phyloP scores from a whole-genome alignment of 208 protist species.

The Trypanosoma brucei region DNA sequence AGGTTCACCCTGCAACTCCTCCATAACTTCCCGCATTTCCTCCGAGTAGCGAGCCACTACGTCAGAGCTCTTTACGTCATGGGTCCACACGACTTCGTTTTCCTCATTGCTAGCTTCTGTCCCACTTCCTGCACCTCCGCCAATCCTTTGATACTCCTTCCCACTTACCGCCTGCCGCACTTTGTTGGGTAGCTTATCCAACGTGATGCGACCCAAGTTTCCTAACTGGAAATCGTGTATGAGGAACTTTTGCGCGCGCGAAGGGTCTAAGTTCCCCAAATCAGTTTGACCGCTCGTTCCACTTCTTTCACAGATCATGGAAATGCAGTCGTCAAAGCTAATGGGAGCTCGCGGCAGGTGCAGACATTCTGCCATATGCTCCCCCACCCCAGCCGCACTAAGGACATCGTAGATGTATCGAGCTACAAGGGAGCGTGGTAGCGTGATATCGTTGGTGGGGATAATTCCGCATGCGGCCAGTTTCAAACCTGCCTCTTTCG shows the following conservation, averaged over 20 bases:
- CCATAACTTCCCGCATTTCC: constrained; percentile 74
- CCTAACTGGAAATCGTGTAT: constrained; percentile 85
- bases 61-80: constrained; percentile 72
- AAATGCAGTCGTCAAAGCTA: constrained; percentile 88
- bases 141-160: constrained; percentile 7
- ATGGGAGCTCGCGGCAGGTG: constrained; percentile 76
- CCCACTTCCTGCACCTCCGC: neutral
- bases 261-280: constrained; percentile 72
- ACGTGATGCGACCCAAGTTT: constrained; percentile 72
- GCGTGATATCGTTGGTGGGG: constrained; percentile 77
- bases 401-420: constrained; percentile 86
- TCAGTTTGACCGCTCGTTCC: constrained; percentile 77
- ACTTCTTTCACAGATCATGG: constrained; percentile 86
- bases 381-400: constrained; percentile 39
- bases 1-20: constrained; percentile 39
- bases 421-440: constrained; percentile 58
- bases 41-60: constrained; percentile 74
- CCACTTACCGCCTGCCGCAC: constrained; percentile 25
- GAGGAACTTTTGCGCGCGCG: constrained; percentile 66
- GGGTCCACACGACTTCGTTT: constrained; percentile 44
- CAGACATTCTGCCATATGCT: constrained; percentile 86
- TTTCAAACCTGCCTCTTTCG: constrained; percentile 82
- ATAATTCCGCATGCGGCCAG: constrained; percentile 82
- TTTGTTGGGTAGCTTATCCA: constrained; percentile 72
- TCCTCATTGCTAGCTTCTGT: constrained; percentile 3